phyloP scores from a whole-genome alignment of 2,329 filamentous ascomycete species.

The Alternaria consortialis region DNA sequence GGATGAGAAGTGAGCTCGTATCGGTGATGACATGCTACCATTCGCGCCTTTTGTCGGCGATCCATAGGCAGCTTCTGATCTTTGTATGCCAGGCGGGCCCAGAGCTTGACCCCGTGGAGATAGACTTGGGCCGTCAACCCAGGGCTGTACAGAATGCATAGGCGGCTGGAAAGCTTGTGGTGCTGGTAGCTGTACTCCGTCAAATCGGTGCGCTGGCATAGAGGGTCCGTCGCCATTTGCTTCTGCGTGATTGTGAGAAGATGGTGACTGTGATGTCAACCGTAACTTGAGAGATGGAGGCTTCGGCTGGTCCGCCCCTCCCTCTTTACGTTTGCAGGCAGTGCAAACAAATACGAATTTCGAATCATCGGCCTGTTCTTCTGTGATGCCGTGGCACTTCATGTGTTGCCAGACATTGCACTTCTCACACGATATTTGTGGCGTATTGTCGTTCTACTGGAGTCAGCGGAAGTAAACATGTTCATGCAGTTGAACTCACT shows the following conservation, averaged over 20 bases:
- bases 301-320: slow-evolving; percentile 69
- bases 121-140: slow-evolving; percentile 55
- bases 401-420: slow-evolving; percentile 98
- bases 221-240: slow-evolving; percentile 30
- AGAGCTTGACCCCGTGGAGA: slow-evolving; percentile 56
- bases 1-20: slow-evolving; percentile 33
- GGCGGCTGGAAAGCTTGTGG: slow-evolving; percentile 31
- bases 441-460: slow-evolving; percentile 81
- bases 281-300: slow-evolving; percentile 69
- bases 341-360: slow-evolving; percentile 89
- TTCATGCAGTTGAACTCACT: slow-evolving; percentile 47
- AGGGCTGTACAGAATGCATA: slow-evolving; percentile 34
- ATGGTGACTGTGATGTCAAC: slow-evolving; percentile 61
- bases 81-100: slow-evolving; percentile 53
- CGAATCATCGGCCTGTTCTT: slow-evolving; percentile 74
- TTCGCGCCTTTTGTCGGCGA: slow-evolving; percentile 39
- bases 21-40: slow-evolving; percentile 39
- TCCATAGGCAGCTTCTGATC: slow-evolving; percentile 50
- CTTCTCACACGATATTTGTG: slow-evolving; percentile 91
- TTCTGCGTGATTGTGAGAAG: slow-evolving; percentile 23
- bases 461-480: slow-evolving; percentile 22
- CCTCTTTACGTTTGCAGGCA: slow-evolving; percentile 75
- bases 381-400: slow-evolving; percentile 82
- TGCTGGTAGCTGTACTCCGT: slow-evolving; percentile 34
- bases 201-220: slow-evolving; percentile 19